These are phyloP conservation scores for Ogataea nonfermentans DNA, from an alignment of 805 yeast genomes.

Conservation along the genomic window DNA sequence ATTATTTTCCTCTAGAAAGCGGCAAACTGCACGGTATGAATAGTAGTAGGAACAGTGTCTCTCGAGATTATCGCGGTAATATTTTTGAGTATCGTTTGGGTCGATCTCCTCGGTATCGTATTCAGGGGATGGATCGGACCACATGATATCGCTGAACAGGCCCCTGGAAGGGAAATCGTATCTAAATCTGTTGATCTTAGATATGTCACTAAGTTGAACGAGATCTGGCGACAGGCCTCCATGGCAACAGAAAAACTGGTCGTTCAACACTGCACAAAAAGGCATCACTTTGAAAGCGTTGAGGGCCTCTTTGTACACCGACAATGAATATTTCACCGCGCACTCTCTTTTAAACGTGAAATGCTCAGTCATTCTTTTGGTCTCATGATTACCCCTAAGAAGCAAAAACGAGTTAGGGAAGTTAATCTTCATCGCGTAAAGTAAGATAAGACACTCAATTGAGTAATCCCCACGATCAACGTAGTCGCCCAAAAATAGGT, in stretches of 20 bases:
- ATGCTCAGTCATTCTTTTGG: conserved; percentile 87
- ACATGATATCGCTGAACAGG: conserved; percentile 85
- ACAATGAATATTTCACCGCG: conserved; percentile 69
- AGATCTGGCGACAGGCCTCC: conserved; percentile 93
- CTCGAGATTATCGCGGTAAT: conserved; percentile 66
- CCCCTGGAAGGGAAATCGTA: conserved; percentile 89
- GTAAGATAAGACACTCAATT: conserved; percentile 73
- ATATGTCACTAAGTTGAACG: conserved; percentile 63
- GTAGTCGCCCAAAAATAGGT: conserved; percentile 88
- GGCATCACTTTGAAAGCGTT: conserved; percentile 83
- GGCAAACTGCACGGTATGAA: conserved; percentile 76
- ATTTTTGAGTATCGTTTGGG: conserved; percentile 38
- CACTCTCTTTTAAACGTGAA: conserved; percentile 93
- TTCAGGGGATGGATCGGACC: conserved; percentile 93
- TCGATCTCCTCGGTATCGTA: conserved; percentile 55
- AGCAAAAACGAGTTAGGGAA: conserved; percentile 74
- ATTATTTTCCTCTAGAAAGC: conserved; percentile 73
- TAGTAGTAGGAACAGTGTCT: conserved; percentile 90
- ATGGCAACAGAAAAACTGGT: conserved; percentile 92
- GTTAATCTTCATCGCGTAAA: conserved; percentile 76
- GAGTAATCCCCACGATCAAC: conserved; percentile 95
- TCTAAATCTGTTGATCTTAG: conserved; percentile 68
- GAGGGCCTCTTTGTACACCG: conserved; percentile 69
- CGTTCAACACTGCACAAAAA: conserved; percentile 86
- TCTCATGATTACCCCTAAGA: conserved; percentile 93